Conservation (phyloP, 2,329 filamentous ascomycete species). For the Domatiomyces catenatus region DNA sequence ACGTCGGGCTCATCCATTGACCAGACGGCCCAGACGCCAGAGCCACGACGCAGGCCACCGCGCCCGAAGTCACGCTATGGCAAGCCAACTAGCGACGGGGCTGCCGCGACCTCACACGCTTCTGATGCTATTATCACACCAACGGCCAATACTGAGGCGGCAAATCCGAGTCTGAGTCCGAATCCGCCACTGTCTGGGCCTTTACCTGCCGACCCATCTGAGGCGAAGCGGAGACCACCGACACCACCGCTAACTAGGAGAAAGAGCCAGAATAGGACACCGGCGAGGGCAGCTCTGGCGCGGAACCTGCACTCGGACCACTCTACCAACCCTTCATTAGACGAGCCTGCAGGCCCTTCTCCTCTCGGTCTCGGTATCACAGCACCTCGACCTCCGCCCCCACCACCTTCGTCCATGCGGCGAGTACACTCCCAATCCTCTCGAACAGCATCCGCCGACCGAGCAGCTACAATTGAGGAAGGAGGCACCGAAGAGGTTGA, state of each 20-base stretch:
- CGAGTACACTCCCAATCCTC: constrained; percentile 24
- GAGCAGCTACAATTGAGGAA: constrained; percentile 2
- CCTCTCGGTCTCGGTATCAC: constrained; percentile 21
- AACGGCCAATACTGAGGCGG: background rate
- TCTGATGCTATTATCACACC: background rate
- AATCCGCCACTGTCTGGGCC: background rate
- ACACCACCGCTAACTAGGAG: constrained; percentile 35
- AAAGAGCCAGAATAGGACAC: constrained; percentile 29
- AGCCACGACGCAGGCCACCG: constrained; percentile 15
- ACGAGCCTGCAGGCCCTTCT: constrained; percentile 21
- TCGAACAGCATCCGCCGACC: constrained; percentile 11
- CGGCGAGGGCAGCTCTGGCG: constrained; percentile 23
- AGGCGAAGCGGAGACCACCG: constrained; percentile 24
- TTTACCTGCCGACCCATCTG: constrained; percentile 20
- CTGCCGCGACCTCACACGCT: background rate
- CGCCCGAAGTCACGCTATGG: constrained; percentile 1
- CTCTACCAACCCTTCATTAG: constrained; percentile 12
- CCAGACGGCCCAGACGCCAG: constrained; percentile 22
- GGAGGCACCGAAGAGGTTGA: background rate
- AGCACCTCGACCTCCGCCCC: constrained; percentile 27
- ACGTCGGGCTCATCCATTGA: constrained; percentile 47
- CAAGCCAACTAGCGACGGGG: background rate
- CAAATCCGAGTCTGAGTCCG: background rate
- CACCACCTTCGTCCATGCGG: constrained; percentile 42
- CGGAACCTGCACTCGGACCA: constrained; percentile 21